These are phyloP conservation scores for Globisporangium spiculum DNA, from an alignment of 352 stramenopile species.

Conservation along the genomic window DNA sequence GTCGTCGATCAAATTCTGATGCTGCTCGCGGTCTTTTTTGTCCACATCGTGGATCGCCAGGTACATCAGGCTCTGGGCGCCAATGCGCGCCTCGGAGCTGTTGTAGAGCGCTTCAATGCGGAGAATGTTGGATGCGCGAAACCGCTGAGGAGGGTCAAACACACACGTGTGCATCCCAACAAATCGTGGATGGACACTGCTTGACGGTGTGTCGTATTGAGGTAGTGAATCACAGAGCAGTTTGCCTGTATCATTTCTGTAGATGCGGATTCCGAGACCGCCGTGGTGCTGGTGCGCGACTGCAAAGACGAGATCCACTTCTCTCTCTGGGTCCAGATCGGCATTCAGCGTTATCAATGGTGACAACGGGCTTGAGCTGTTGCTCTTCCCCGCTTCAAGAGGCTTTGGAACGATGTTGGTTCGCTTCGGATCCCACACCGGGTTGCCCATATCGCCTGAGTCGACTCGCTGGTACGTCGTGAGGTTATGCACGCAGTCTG, in stretches of 20 bases:
- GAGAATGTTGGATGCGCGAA: constrained; percentile 1
- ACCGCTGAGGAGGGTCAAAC: not conserved
- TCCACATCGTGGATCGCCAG: constrained; percentile 13
- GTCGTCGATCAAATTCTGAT: not conserved
- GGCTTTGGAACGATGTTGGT: not conserved
- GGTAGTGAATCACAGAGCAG: constrained; percentile 9
- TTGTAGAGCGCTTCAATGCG: constrained; percentile 15
- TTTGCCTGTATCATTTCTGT: not conserved
- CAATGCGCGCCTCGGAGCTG: constrained; percentile 12
- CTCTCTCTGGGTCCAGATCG: constrained; percentile 2
- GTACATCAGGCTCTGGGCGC: constrained; percentile 12
- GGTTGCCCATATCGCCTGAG: constrained; percentile 5
- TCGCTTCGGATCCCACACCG: constrained; percentile 9
- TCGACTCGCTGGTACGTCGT: constrained; percentile 14
- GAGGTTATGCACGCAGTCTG: constrained; percentile 9
- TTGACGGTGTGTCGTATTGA: not conserved
- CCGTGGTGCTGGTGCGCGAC: constrained; percentile 5
- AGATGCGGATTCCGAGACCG: constrained; percentile 9
- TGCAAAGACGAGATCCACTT: constrained; percentile 12
- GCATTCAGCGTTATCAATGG: not conserved
- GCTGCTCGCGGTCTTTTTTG: not conserved
- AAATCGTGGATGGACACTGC: not conserved
- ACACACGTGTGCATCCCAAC: constrained; percentile 10
- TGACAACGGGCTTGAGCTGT: not conserved
- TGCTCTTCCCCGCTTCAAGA: not conserved